Percentiles rank a stretch among this genome's conserved stretches.
Evolutionary conservation across 306 rosid species (phyloP).

Genomic region (Acacia acuminata): DNA sequence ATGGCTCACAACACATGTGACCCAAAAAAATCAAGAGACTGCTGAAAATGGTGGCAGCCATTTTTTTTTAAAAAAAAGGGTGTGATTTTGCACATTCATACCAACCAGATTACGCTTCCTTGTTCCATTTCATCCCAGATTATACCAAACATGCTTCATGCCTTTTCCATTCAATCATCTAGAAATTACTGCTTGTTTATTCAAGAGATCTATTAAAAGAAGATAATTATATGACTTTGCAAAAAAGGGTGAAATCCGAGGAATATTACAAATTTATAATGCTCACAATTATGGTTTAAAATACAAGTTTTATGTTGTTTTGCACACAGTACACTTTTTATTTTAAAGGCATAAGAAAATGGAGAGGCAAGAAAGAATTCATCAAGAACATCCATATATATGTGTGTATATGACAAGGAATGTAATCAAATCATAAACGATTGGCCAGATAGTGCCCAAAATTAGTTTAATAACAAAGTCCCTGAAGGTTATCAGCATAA

Average conservation of each 20-base stretch:
- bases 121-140: background rate
- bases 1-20: background rate
- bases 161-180: background rate
- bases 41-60: background rate
- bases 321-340: background rate
- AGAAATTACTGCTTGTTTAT: background rate
- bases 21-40: background rate
- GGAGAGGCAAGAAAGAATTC: background rate
- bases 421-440: background rate
- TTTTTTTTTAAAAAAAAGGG: too few relatives aligned
- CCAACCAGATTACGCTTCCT: background rate
- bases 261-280: background rate
- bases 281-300: background rate
- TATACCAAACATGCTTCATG: background rate
- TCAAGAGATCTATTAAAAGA: background rate
- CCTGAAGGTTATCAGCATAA: background rate
- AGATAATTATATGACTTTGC: background rate
- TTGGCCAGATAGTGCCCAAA: background rate
- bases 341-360: background rate
- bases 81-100: background rate
- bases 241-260: background rate
- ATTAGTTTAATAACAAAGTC: background rate
- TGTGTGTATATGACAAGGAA: background rate
- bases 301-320: background rate
- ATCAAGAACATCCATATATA: background rate